Percentiles rank a stretch among this genome's conserved stretches.
Evolutionary conservation across 169 alveolate species (phyloP).

Genomic region (Plasmodium berghei): DNA sequence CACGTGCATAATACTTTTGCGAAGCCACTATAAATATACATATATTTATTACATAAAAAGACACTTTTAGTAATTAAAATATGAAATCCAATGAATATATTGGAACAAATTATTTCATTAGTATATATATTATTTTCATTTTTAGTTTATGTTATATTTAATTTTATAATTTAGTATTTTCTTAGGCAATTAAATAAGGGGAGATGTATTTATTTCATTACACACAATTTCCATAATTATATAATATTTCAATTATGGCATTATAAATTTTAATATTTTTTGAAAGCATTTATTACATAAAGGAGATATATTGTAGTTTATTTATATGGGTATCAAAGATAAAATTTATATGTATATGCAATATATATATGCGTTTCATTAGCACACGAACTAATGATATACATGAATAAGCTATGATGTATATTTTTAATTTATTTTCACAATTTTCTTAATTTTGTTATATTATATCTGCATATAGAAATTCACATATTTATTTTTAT

Average conservation of each 20-base stretch:
- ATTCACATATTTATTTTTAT: background rate
- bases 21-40: background rate
- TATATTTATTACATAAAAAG: slow-evolving; percentile 32
- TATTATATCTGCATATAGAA: too few relatives aligned
- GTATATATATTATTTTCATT: background rate
- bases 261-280: too few relatives aligned
- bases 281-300: background rate
- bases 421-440: background rate
- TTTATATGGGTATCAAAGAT: background rate
- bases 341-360: background rate
- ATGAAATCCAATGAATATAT: background rate
- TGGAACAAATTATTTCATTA: too few relatives aligned
- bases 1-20: slow-evolving; percentile 21
- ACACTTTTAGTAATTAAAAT: slow-evolving; percentile 39
- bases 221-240: background rate
- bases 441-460: too few relatives aligned
- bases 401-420: slow-evolving; percentile 1
- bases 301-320: background rate
- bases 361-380: background rate
- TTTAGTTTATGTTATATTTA: slow-evolving; percentile 4
- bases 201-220: background rate
- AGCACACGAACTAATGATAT: background rate
- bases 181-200: background rate
- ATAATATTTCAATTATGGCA: too few relatives aligned
- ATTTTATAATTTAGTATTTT: background rate